These are phyloP conservation scores for Sugiyamaella grinbergsii DNA, from an alignment of 1,139 yeast species.

Conservation along the genomic window DNA sequence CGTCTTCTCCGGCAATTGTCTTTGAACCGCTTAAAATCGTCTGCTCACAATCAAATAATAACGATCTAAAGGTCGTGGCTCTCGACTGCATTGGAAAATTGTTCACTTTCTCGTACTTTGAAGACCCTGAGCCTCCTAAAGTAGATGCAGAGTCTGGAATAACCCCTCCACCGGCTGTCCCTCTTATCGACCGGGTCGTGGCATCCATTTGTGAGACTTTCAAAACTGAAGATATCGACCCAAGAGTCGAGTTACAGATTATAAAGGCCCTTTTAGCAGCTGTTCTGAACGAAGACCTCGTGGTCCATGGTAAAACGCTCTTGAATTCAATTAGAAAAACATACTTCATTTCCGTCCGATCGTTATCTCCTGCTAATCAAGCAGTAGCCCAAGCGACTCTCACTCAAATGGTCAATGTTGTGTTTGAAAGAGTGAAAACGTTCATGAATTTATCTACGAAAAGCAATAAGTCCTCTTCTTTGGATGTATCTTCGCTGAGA, in stretches of 20 bases:
- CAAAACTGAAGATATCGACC: constrained; percentile 90
- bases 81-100: constrained; percentile 68
- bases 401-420: constrained; percentile 84
- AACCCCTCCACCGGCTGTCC: constrained; percentile 56
- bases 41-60: constrained; percentile 53
- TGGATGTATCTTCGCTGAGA: constrained; percentile 19
- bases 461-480: constrained; percentile 20
- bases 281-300: constrained; percentile 72
- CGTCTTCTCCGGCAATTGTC: constrained; percentile 51
- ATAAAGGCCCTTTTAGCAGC: constrained; percentile 90
- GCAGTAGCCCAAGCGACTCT: constrained; percentile 94
- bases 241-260: constrained; percentile 85
- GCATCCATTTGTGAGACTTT: constrained; percentile 83
- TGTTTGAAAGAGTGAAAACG: constrained; percentile 70
- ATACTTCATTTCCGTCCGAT: constrained; percentile 85
- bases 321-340: constrained; percentile 91
- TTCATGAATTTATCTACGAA: constrained; percentile 14
- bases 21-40: constrained; percentile 66
- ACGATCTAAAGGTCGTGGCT: constrained; percentile 57
- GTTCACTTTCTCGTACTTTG: constrained; percentile 63
- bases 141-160: constrained; percentile 45
- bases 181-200: constrained; percentile 79
- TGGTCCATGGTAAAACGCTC: constrained; percentile 88
- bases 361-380: constrained; percentile 80
- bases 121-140: constrained; percentile 51